phyloP scores from a whole-genome alignment of 176 grass and related monocot genomes.

The Saccharum spontaneum region DNA sequence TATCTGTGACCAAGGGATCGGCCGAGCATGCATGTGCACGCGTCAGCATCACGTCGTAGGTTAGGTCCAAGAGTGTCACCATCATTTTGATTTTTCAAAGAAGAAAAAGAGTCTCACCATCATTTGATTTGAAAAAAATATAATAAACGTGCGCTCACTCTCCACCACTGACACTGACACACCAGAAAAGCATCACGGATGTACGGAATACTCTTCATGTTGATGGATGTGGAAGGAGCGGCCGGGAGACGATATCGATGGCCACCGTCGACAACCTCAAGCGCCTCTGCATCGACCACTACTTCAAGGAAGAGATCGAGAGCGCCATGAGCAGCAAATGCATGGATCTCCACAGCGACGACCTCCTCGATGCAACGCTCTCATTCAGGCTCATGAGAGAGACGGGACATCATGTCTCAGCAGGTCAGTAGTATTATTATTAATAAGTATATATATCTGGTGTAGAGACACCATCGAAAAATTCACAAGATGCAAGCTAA shows the following conservation, averaged over 20 bases:
- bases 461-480: too few species aligned
- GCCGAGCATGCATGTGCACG: too few species aligned
- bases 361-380: conserved; percentile 32
- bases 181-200: not conserved
- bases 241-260: not conserved
- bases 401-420: conserved; percentile 33
- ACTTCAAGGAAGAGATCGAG: conserved; percentile 43
- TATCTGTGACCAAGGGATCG: too few species aligned
- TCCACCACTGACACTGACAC: not conserved
- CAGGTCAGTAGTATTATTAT: conserved; percentile 22
- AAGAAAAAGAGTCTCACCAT: too few species aligned
- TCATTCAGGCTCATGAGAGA: conserved; percentile 46
- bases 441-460: too few species aligned
- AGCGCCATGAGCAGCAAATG: not conserved
- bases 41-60: too few species aligned
- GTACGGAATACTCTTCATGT: conserved; percentile 13
- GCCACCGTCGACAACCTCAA: conserved; percentile 38
- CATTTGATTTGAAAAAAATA: too few species aligned
- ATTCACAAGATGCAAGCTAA: too few species aligned
- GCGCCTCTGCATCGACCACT: conserved; percentile 48
- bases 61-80: too few species aligned
- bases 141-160: too few species aligned
- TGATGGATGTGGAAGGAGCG: not conserved
- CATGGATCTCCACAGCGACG: not conserved
- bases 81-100: too few species aligned